Evolutionary conservation across 2,329 filamentous ascomycete species (phyloP).

Genomic region (Cordyceps tenuipes): DNA sequence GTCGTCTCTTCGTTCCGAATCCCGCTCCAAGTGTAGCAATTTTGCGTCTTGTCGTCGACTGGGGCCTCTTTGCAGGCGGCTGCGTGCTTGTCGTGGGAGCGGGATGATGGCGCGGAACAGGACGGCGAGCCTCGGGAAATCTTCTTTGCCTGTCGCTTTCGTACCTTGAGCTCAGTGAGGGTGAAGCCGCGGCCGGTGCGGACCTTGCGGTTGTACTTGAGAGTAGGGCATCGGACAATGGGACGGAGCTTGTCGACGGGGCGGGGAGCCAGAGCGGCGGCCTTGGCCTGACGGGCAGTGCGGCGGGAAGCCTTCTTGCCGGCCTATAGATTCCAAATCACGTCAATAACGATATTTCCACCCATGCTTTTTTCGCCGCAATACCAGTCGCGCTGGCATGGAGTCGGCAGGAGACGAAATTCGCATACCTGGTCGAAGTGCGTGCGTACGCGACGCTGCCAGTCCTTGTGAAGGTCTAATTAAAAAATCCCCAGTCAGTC

Average conservation of each 20-base stretch:
- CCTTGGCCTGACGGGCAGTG: constrained; percentile 87
- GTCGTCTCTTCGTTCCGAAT: background rate
- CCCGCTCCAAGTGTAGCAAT: background rate
- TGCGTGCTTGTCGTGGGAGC: background rate
- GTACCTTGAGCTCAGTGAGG: constrained; percentile 94
- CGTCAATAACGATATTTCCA: constrained; percentile 26
- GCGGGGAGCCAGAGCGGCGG: constrained; percentile 87
- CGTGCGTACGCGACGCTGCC: constrained; percentile 96
- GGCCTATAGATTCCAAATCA: constrained; percentile 49
- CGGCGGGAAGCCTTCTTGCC: constrained; percentile 93
- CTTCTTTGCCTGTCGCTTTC: constrained; percentile 15
- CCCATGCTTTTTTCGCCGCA: constrained; percentile 12
- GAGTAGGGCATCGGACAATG: constrained; percentile 91
- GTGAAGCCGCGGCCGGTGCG: constrained; percentile 97
- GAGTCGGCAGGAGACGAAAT: constrained; percentile 10
- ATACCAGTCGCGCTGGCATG: background rate
- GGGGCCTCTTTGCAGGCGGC: background rate
- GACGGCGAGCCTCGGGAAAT: background rate
- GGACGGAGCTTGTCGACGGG: constrained; percentile 96
- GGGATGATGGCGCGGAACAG: background rate
- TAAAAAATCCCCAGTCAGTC: constrained; percentile 11
- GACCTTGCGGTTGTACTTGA: constrained; percentile 99
- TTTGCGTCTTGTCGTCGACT: background rate
- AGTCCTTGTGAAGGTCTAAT: constrained; percentile 98
- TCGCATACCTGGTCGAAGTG: constrained; percentile 97